These are phyloP conservation scores for Syncephalastrum contaminatum DNA, from an alignment of 371 early-diverging fungal species.

Conservation along the genomic window DNA sequence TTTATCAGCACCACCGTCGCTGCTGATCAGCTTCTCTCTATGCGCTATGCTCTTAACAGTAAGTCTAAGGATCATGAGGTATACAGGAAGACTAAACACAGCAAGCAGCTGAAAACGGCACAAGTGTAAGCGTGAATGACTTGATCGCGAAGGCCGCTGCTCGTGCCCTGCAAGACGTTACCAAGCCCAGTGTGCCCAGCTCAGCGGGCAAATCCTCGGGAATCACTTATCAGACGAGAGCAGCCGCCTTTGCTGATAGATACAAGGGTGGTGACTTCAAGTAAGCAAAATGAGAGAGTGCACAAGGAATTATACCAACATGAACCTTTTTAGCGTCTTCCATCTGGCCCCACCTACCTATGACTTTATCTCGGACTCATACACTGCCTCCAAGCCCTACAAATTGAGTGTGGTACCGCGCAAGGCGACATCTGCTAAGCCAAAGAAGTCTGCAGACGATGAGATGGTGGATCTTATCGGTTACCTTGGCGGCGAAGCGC, in stretches of 20 bases:
- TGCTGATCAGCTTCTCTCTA: conserved; percentile 64
- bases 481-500: conserved; percentile 31
- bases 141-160: conserved; percentile 85
- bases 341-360: conserved; percentile 43
- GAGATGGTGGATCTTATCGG: conserved; percentile 42
- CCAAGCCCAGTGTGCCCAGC: conserved; percentile 50
- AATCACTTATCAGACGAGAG: conserved; percentile 17
- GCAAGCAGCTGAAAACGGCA: conserved; percentile 33
- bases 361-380: conserved; percentile 48
- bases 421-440: conserved; percentile 10
- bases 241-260: conserved; percentile 18
- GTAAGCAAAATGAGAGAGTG: conserved; percentile 17
- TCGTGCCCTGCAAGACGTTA: conserved; percentile 74
- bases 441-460: conserved; percentile 10
- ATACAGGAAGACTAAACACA: conserved; percentile 5
- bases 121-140: conserved; percentile 80
- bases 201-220: conserved; percentile 30
- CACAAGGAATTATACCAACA: neutral
- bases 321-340: conserved; percentile 19
- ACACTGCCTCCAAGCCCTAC: conserved; percentile 39
- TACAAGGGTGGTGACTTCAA: conserved; percentile 42
- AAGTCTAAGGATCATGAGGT: conserved; percentile 16
- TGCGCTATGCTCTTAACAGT: conserved; percentile 72
- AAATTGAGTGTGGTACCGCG: conserved; percentile 25
- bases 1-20: conserved; percentile 70